phyloP scores from a whole-genome alignment of 2,329 filamentous ascomycete species.

The Nemania diffusa region DNA sequence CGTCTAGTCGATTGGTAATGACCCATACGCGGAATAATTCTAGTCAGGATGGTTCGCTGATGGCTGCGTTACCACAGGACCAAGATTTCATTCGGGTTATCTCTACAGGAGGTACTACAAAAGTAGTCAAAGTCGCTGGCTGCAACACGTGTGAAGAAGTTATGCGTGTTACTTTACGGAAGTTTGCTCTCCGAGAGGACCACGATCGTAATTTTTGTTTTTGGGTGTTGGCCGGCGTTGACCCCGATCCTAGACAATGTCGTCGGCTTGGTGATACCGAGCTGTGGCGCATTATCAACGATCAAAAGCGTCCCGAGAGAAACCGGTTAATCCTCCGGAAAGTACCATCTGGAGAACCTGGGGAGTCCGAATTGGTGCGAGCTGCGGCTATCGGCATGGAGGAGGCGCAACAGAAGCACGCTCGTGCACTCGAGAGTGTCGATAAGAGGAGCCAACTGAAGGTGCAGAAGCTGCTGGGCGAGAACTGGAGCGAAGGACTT shows the following conservation, averaged over 20 bases:
- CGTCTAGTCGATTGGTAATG: conserved; percentile 70
- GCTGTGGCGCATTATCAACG: conserved; percentile 89
- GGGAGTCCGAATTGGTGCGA: conserved; percentile 83
- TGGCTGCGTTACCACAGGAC: conserved; percentile 84
- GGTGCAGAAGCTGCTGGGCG: conserved; percentile 88
- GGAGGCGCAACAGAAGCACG: conserved; percentile 80
- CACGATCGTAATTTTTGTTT: conserved; percentile 97
- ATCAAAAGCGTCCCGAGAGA: conserved; percentile 83
- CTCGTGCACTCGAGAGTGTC: conserved; percentile 68
- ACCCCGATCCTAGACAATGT: conserved; percentile 83
- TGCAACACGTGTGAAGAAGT: conserved; percentile 94
- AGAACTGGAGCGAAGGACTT: conserved; percentile 81
- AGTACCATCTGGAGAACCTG: conserved; percentile 91
- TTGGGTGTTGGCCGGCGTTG: conserved; percentile 87
- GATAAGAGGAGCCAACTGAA: conserved; percentile 87
- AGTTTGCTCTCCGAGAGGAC: conserved; percentile 87
- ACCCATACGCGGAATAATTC: conserved; percentile 82
- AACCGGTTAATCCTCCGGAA: conserved; percentile 91
- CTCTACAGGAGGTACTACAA: conserved; percentile 88
- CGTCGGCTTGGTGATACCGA: conserved; percentile 87
- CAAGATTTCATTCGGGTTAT: conserved; percentile 94
- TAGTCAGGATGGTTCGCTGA: conserved; percentile 86
- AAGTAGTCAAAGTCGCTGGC: conserved; percentile 91
- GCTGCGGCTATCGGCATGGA: conserved; percentile 91
- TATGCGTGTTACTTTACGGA: conserved; percentile 86